Percentiles rank a stretch among this genome's conserved stretches.
Conservation (phyloP, 805 yeast genomes). For the Groenewaldozyma tartarivorans region DNA sequence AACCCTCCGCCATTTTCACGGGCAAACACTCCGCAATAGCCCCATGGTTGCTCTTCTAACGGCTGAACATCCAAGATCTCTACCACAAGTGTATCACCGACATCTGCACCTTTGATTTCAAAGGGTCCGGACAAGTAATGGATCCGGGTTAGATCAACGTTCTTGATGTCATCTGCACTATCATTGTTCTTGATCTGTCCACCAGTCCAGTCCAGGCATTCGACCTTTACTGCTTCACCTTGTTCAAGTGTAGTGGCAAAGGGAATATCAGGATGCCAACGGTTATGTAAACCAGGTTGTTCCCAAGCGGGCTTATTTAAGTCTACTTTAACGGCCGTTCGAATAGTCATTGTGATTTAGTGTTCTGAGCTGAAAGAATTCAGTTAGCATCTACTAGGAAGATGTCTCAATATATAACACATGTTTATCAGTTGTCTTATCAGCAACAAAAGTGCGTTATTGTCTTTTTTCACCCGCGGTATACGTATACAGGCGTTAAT, state of each 20-base stretch:
- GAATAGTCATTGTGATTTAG: conserved; percentile 17
- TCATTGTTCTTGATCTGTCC: conserved; percentile 41
- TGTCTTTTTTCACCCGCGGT: too few species aligned
- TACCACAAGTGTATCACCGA: conserved; percentile 41
- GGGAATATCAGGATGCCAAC: conserved; percentile 49
- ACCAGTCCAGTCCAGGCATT: conserved; percentile 48
- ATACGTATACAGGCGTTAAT: too few species aligned
- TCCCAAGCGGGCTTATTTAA: conserved; percentile 36
- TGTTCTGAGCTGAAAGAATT: not conserved
- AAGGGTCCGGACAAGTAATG: conserved; percentile 45
- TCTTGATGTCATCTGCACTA: conserved; percentile 38
- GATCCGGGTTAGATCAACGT: conserved; percentile 36
- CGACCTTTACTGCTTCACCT: conserved; percentile 38
- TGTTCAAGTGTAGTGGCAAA: conserved; percentile 31
- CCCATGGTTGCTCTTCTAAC: conserved; percentile 44
- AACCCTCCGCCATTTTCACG: conserved; percentile 44
- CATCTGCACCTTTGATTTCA: conserved; percentile 35
- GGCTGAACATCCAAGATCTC: conserved; percentile 46
- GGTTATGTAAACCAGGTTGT: conserved; percentile 40
- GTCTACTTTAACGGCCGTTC: conserved; percentile 34
- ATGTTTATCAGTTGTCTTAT: too few species aligned
- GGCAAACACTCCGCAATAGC: conserved; percentile 41
- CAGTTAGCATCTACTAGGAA: too few species aligned
- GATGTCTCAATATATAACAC: too few species aligned
- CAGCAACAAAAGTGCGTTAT: too few species aligned